Evolutionary conservation across 164 flowering plant genomes (phyloP).

Genomic region (Chloranthus sessilifolius): DNA sequence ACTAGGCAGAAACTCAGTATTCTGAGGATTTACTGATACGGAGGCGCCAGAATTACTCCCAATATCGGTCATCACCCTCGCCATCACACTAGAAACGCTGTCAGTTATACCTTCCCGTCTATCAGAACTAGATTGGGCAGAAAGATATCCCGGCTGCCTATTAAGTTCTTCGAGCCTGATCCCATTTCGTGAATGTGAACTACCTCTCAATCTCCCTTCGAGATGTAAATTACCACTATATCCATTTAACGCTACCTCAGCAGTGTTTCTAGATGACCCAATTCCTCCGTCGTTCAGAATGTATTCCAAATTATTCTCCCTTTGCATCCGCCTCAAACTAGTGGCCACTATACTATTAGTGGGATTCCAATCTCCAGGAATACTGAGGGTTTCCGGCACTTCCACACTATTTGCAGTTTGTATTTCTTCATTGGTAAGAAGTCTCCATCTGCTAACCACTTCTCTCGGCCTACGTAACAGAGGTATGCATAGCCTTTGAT

Average conservation of each 20-base stretch:
- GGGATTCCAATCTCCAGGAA: constrained; percentile 12
- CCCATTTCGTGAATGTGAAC: constrained; percentile 15
- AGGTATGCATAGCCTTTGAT: constrained; percentile 18
- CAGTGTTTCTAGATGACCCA: constrained; percentile 12
- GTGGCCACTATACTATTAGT: constrained; percentile 8
- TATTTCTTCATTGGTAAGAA: constrained; percentile 17
- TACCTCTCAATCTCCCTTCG: constrained; percentile 17
- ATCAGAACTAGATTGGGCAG: constrained; percentile 17
- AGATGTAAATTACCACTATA: background rate
- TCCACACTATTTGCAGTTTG: constrained; percentile 12
- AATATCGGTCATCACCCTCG: no score
- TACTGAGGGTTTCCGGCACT: constrained; percentile 13
- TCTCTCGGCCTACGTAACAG: constrained; percentile 12
- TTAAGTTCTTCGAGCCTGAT: no score
- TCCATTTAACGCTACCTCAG: background rate
- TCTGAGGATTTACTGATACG: constrained; percentile 14
- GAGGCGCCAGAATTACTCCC: constrained; percentile 17
- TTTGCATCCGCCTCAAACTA: constrained; percentile 17
- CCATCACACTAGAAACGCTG: constrained; percentile 13
- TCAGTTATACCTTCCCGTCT: constrained; percentile 20
- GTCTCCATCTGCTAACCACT: constrained; percentile 11
- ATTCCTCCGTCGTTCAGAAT: constrained; percentile 6
- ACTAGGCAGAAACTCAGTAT: constrained; percentile 5
- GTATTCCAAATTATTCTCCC: constrained; percentile 16
- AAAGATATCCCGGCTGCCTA: constrained; percentile 13